Evolutionary conservation across 306 rosid genomes (phyloP).

Genomic region (Mimosa pudica): DNA sequence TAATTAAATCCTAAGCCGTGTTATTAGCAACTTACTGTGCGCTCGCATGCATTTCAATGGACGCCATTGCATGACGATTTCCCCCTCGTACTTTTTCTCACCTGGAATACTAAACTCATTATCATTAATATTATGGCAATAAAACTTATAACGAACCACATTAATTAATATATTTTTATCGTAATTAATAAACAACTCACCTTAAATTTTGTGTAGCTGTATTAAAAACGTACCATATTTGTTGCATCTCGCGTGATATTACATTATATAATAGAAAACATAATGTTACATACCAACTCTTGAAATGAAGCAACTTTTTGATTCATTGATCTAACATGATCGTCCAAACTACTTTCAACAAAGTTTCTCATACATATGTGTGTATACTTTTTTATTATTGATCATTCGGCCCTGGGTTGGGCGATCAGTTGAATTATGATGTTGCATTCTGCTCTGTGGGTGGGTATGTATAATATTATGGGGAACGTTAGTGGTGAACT

Average conservation of each 20-base stretch:
- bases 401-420: no score
- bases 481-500: background rate
- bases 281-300: background rate
- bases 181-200: no score
- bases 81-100: background rate
- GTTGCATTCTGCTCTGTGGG: background rate
- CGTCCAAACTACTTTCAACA: background rate
- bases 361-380: background rate
- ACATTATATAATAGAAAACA: background rate
- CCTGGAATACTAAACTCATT: background rate
- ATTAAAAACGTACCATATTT: no score
- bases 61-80: background rate
- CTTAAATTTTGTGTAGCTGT: background rate
- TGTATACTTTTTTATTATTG: no score
- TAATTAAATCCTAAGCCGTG: background rate
- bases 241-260: background rate
- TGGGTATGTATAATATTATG: background rate
- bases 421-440: no score
- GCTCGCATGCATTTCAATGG: background rate
- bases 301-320: background rate
- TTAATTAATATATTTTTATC: background rate
- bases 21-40: background rate
- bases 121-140: background rate
- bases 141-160: no score
- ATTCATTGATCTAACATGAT: background rate